Percentiles rank a stretch among this genome's conserved stretches.
These are phyloP conservation scores for Aspergillus pseudoglaucus DNA, from an alignment of 2,329 filamentous ascomycete species.

Conservation along the genomic window DNA sequence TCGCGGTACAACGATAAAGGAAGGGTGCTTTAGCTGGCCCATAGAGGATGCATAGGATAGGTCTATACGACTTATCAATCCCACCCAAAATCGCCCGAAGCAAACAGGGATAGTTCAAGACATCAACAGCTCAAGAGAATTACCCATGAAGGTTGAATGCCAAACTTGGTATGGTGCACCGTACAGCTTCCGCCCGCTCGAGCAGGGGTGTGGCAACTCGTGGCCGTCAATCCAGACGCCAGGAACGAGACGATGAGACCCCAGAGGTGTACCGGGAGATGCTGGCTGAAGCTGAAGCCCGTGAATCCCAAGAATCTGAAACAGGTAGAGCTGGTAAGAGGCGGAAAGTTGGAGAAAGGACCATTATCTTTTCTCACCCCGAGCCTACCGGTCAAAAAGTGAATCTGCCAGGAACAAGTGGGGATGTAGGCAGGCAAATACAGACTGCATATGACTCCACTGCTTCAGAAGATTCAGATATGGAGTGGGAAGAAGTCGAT, in stretches of 20 bases:
- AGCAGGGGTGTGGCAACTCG: constrained; percentile 9
- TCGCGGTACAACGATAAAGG: background rate
- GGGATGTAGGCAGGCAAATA: constrained; percentile 10
- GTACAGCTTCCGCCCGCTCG: constrained; percentile 10
- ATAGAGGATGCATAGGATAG: background rate
- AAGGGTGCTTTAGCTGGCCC: background rate
- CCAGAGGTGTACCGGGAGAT: constrained; percentile 37
- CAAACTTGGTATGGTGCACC: constrained; percentile 14
- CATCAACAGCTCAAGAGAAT: background rate
- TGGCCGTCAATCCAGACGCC: constrained; percentile 5
- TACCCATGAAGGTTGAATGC: background rate
- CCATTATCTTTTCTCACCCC: constrained; percentile 5
- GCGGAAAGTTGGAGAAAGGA: constrained; percentile 29
- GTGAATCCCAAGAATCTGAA: constrained; percentile 19
- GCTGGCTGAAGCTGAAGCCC: constrained; percentile 35
- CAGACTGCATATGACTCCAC: constrained; percentile 32
- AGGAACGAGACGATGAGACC: constrained; percentile 20
- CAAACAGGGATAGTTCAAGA: background rate
- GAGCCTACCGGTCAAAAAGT: constrained; percentile 8
- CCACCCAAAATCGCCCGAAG: background rate
- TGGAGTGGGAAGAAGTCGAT: constrained; percentile 59
- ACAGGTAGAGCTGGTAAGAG: constrained; percentile 30
- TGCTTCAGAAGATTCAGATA: constrained; percentile 54
- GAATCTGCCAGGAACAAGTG: constrained; percentile 4
- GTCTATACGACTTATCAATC: background rate